Evolutionary conservation across 768 basidiomycete species (phyloP).

Genomic region (Tulasnella sp.): DNA sequence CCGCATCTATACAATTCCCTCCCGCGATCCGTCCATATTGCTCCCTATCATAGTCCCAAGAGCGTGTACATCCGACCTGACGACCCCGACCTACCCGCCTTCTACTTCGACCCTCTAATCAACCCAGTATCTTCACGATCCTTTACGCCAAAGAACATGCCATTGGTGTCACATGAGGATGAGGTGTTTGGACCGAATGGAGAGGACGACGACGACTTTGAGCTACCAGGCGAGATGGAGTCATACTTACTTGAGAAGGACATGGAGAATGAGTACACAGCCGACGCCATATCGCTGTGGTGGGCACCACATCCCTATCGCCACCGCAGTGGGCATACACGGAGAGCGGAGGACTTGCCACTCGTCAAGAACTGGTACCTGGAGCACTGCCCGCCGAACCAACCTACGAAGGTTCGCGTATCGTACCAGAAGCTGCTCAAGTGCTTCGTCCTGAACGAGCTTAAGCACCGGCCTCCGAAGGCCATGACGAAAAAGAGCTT

Average conservation of each 20-base stretch:
- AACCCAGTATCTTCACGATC: slow-evolving; percentile 94
- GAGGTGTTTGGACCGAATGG: slow-evolving; percentile 82
- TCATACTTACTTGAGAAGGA: slow-evolving; percentile 76
- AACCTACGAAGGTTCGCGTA: slow-evolving; percentile 95
- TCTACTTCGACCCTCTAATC: slow-evolving; percentile 98
- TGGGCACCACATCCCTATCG: slow-evolving; percentile 97
- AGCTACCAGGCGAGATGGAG: slow-evolving; percentile 61
- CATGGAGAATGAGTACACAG: slow-evolving; percentile 82
- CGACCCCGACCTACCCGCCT: slow-evolving; percentile 97
- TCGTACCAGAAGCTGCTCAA: slow-evolving; percentile 98
- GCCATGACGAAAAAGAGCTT: slow-evolving; percentile 97
- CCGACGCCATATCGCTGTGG: slow-evolving; percentile 95
- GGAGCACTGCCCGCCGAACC: slow-evolving; percentile 93
- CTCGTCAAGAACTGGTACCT: slow-evolving; percentile 90
- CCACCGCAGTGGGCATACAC: slow-evolving; percentile 82
- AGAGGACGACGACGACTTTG: slow-evolving; percentile 78
- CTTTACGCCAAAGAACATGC: slow-evolving; percentile 68
- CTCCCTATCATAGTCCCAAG: slow-evolving; percentile 87
- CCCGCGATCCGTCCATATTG: slow-evolving; percentile 86
- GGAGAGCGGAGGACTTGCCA: slow-evolving; percentile 90
- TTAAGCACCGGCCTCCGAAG: slow-evolving; percentile 81
- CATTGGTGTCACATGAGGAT: slow-evolving; percentile 82
- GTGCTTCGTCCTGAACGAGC: slow-evolving; percentile 88
- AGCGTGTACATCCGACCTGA: slow-evolving; percentile 99
- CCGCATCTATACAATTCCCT: slow-evolving; percentile 98